Evolutionary conservation across 306 rosid species (phyloP).

Genomic region (Vigna reflexopilosa): DNA sequence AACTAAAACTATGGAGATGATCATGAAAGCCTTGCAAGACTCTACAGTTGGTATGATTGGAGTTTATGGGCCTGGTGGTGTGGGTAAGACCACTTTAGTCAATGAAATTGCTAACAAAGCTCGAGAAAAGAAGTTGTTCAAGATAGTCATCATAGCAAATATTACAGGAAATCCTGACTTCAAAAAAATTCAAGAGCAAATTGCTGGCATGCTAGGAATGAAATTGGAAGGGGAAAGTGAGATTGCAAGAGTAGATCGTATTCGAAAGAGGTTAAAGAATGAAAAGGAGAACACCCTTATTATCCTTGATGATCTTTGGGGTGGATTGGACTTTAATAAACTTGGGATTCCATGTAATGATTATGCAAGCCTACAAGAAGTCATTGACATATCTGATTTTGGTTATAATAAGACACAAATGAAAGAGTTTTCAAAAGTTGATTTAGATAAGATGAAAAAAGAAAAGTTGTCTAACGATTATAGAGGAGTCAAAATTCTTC

Average conservation of each 20-base stretch:
- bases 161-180: conserved; percentile 7
- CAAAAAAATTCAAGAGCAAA: conserved; percentile 14
- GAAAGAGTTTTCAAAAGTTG: not conserved
- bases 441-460: not conserved
- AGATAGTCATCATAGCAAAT: not conserved
- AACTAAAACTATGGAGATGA: not conserved
- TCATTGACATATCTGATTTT: no score
- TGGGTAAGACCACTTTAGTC: conserved; percentile 30
- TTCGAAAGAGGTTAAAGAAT: conserved; percentile 13
- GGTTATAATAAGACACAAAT: not conserved
- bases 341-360: not conserved
- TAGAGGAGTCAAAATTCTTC: conserved; percentile 5
- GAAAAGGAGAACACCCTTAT: conserved; percentile 10
- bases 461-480: not conserved
- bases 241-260: not conserved
- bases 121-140: conserved; percentile 18
- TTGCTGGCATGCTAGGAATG: conserved; percentile 22
- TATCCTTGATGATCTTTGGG: conserved; percentile 34
- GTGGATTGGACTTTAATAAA: not conserved
- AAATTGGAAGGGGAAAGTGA: conserved; percentile 23
- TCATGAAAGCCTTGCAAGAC: conserved; percentile 30
- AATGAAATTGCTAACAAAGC: conserved; percentile 27
- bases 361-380: no score
- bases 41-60: conserved; percentile 23
- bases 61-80: conserved; percentile 29